Percentiles rank a stretch among this genome's conserved stretches.
These are phyloP conservation scores for Candida sphagnicola DNA, from an alignment of 805 yeast genomes.

Conservation along the genomic window DNA sequence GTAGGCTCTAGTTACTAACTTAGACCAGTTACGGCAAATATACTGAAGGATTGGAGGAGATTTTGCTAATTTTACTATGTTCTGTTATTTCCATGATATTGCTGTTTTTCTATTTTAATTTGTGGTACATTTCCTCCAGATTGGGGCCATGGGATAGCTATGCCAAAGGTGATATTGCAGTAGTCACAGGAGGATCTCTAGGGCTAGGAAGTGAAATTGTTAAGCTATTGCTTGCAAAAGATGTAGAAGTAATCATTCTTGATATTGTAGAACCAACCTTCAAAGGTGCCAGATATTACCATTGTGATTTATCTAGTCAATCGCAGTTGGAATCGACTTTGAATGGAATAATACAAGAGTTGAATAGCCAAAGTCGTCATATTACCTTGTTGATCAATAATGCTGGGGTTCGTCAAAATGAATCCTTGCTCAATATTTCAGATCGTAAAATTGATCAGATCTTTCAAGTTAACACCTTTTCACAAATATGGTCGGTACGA, in stretches of 20 bases:
- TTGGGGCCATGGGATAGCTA: background rate
- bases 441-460: slow-evolving; percentile 17
- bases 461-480: slow-evolving; percentile 29
- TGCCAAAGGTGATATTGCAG: slow-evolving; percentile 18
- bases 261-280: slow-evolving; percentile 23
- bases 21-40: no score
- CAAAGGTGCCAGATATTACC: slow-evolving; percentile 11
- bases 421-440: slow-evolving; percentile 21
- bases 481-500: slow-evolving; percentile 25
- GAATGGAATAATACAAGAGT: slow-evolving; percentile 17
- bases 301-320: slow-evolving; percentile 22
- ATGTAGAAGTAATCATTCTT: slow-evolving; percentile 23
- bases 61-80: background rate
- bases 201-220: slow-evolving; percentile 48
- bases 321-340: slow-evolving; percentile 12
- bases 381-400: slow-evolving; percentile 37
- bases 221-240: slow-evolving; percentile 15
- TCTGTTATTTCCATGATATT: no score
- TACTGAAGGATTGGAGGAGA: background rate
- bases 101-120: background rate
- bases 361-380: slow-evolving; percentile 9
- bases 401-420: slow-evolving; percentile 45
- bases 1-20: no score
- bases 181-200: slow-evolving; percentile 49
- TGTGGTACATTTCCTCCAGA: background rate